Evolutionary conservation across 371 early-diverging fungal species (phyloP), one percentile per base, ranked within the genome.

Genomic region (Syncephalastrum sp.): DNA sequence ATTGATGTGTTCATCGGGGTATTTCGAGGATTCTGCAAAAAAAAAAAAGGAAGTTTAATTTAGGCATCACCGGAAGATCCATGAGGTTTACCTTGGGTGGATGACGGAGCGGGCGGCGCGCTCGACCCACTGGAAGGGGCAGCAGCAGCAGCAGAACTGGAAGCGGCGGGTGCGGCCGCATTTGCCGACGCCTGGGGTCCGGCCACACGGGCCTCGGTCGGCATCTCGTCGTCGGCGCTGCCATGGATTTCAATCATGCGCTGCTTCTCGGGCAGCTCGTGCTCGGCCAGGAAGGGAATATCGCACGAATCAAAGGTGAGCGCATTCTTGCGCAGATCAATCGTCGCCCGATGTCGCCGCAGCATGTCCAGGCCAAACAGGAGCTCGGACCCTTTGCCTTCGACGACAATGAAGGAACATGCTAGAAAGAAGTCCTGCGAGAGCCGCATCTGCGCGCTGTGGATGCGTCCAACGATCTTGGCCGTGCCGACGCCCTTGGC

Each of bases 311-410:
- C 85, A 70, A 96, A 93, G 2, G 90, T 74, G 55, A 95, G 70
- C 10, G 81, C 84, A 64, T 95, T 88, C 63, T 86, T 88, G 56
- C 79, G 80, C 52, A 97, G 70, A 72, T 97, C 98, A 59, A 97
- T 96, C 59, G 88, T 86, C 6, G 95, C 80, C 60, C 83, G 79
- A 61, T 93, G 91, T 21, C 91, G 77, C 63, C 88, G 90, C 42
- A 95, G 81, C 95, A 97, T 96, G 55, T 98, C 98, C 56, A 98
- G 77, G 0, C 98, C 98, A 73, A 98, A 92, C 46, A 98, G 72
- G 17, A 98, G 55, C 50, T 94, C 96, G 4, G 94, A 90, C 6
- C 91, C 92, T 54, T 93, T 91, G 29, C 91, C 93, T 79, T 96
- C 96, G 78, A 97, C 91, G 25, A 97, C 91, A 17, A 92, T 93